These are phyloP conservation scores for Planoprotostelium fungivorum DNA, from an alignment of 78 protist species.

Conservation along the genomic window DNA sequence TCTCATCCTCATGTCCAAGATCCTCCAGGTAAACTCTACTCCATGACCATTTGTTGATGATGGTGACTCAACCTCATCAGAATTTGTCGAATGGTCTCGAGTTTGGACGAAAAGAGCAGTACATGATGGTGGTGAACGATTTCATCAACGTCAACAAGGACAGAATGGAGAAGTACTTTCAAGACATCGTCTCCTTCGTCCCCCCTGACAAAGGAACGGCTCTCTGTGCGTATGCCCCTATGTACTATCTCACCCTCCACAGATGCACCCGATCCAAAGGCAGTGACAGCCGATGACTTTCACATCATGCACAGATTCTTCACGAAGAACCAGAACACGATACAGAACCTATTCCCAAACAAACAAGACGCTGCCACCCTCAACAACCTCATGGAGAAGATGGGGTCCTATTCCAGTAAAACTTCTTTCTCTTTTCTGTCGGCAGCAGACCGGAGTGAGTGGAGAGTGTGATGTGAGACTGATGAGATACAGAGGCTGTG, in stretches of 20 bases:
- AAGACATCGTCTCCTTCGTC: not conserved
- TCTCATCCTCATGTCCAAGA: slow-evolving; percentile 56
- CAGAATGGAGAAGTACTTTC: slow-evolving; percentile 56
- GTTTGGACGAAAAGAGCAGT: slow-evolving; percentile 68
- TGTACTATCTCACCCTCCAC: not conserved
- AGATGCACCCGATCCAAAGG: not conserved
- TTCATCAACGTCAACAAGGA: slow-evolving; percentile 37
- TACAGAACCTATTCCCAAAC: not conserved
- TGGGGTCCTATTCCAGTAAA: not conserved
- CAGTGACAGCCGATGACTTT: not conserved
- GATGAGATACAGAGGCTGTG: not conserved
- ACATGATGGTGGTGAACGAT: slow-evolving; percentile 63
- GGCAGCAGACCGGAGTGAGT: not conserved
- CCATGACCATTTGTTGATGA: not conserved
- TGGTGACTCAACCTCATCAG: too few species aligned
- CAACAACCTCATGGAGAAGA: not conserved
- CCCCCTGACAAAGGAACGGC: not conserved
- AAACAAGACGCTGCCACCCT: not conserved
- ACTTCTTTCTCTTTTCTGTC: not conserved
- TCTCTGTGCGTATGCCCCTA: not conserved
- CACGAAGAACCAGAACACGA: not conserved
- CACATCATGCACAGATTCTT: not conserved
- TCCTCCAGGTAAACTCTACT: slow-evolving; percentile 27
- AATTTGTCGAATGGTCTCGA: slow-evolving; percentile 59
- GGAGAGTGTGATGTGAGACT: not conserved